Evolutionary conservation across 106 monocot genomes (phyloP).

Genomic region (Agapanthus africanus): DNA sequence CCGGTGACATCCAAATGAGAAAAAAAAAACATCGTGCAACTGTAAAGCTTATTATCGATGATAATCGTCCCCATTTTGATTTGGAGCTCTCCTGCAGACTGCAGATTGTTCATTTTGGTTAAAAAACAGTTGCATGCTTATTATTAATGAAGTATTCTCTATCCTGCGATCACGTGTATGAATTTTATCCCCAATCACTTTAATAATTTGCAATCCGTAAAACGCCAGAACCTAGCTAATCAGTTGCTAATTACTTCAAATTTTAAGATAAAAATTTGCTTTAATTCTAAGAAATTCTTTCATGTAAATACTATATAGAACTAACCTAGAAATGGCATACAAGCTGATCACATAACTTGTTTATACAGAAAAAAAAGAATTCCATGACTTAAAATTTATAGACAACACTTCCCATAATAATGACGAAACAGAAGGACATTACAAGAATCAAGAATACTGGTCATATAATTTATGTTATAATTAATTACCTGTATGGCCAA

Average conservation of each 20-base stretch:
- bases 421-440: too few species aligned
- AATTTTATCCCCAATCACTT: background rate
- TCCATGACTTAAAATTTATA: too few species aligned
- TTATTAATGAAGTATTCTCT: background rate
- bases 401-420: too few species aligned
- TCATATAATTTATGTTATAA: background rate
- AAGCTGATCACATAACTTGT: background rate
- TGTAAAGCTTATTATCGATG: too few species aligned
- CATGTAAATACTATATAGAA: background rate
- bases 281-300: too few species aligned
- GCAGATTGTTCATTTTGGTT: background rate
- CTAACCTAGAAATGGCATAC: background rate
- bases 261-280: too few species aligned
- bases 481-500: constrained; percentile 69
- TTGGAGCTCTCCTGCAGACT: too few species aligned
- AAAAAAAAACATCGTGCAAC: too few species aligned
- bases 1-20: too few species aligned
- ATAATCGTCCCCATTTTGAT: too few species aligned
- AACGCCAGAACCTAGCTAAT: background rate
- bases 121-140: background rate
- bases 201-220: background rate
- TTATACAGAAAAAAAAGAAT: too few species aligned
- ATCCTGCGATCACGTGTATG: background rate
- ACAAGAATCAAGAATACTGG: background rate
- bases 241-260: background rate